Base-by-base conservation (phyloP, 164 flowering plant species). In the Umbilicus rupestris region DNA sequence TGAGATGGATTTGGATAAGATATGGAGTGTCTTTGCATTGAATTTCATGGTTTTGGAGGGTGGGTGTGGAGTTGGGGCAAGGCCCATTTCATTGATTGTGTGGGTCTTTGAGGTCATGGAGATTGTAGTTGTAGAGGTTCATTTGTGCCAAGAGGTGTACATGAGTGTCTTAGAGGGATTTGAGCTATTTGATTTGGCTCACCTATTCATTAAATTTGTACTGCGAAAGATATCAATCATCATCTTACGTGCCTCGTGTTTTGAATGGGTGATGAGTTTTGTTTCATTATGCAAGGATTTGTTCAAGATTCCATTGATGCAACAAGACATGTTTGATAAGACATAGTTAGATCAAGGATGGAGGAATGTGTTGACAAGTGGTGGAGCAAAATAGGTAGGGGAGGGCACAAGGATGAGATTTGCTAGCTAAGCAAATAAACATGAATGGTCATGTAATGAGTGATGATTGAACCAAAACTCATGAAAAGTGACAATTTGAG, bases 381-480 rank as follows among this genome's bases (percentile, higher is more conserved):
- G 60, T 26, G 60, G 19, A 55, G 60, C 60, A 55, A 55, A 55
- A 55, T 33, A 31, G 59, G 59, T 55, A 28, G 44, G 44, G 44
- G 12, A 41, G 7, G 44, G 44, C 44, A 41, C 44, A 41, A 55
- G 33, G 60, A 19, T 55, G 33, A 55, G 60, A 55, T 28, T 55
- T 55, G 60, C 60, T 55, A 55, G 60, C 60, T 55, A 55, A 55
- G 60, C 60, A 55, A 55, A 55, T 55, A 55, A 55, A 10, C 31
- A 55, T 7, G 57, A 50, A 22, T 50, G 1, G 29, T 24, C 60
- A 14, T 47, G 19, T n/a, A 29, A 29, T 28, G 33, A 55, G 60
- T 55, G 60, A 55, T 55, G 60, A 55, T 28, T 55, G 60, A 26
- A 26, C 5, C 55, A 47, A 47, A 47, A n/a, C 55, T 26, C 29